Percentiles rank a stretch among this genome's conserved stretches.
Conservation (phyloP, 345 rosid species). For the Lumnitzera racemosa region DNA sequence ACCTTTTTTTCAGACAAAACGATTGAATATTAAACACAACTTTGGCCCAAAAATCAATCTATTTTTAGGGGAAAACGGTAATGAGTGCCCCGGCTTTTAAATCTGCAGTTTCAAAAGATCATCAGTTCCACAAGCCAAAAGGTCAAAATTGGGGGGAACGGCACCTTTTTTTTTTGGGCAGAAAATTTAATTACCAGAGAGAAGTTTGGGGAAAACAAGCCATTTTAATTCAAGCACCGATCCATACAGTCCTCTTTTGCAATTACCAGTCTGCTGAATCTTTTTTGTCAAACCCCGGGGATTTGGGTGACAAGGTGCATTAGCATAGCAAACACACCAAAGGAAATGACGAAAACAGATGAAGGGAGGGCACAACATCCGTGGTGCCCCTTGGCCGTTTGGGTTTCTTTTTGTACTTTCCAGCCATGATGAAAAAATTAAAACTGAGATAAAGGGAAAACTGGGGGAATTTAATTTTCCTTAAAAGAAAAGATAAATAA, state of each 20-base stretch:
- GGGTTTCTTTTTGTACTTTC: constrained; percentile 93
- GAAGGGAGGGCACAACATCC: constrained; percentile 45
- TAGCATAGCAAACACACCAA: constrained; percentile 50
- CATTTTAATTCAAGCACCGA: constrained; percentile 51
- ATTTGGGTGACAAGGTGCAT: constrained; percentile 42
- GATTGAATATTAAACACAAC: constrained; percentile 80
- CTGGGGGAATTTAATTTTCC: constrained; percentile 86
- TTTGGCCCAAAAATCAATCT: constrained; percentile 82
- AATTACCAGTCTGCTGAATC: constrained; percentile 47
- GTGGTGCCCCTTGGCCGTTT: constrained; percentile 71
- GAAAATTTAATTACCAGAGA: constrained; percentile 73
- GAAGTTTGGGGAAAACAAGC: constrained; percentile 78
- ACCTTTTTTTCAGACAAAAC: constrained; percentile 89
- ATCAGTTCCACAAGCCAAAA: constrained; percentile 48
- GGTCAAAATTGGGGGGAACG: constrained; percentile 93
- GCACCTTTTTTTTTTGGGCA: constrained; percentile 89
- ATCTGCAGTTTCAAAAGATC: constrained; percentile 65
- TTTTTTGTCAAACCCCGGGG: constrained; percentile 38
- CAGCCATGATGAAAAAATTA: constrained; percentile 77
- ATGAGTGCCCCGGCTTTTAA: constrained; percentile 57
- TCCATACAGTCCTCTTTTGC: constrained; percentile 74
- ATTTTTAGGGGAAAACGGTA: constrained; percentile 71
- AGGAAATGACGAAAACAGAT: constrained; percentile 38
- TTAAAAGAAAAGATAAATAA: constrained; percentile 66
- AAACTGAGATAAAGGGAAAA: constrained; percentile 73